Evolutionary conservation across 495 filamentous ascomycete genomes (phyloP).

Genomic region (Xylaria cubensis): DNA sequence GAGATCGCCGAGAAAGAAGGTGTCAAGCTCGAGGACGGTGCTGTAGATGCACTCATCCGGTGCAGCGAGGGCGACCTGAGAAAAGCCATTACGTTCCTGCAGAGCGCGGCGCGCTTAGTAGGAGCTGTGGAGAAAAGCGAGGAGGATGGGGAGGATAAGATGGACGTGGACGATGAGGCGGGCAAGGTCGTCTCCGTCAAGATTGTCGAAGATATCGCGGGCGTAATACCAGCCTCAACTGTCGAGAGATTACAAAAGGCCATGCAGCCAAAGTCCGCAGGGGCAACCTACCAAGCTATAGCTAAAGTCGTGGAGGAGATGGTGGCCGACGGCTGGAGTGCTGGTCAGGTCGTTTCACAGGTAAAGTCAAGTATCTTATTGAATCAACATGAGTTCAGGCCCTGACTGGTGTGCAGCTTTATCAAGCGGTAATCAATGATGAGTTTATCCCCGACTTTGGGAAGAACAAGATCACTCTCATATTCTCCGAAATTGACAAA

Average conservation of each 20-base stretch:
- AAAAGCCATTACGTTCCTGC: slow-evolving; percentile 94
- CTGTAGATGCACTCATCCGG: slow-evolving; percentile 79
- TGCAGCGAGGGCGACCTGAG: slow-evolving; percentile 93
- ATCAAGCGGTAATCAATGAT: slow-evolving; percentile 81
- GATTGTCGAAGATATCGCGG: slow-evolving; percentile 92
- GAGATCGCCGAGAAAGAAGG: slow-evolving; percentile 82
- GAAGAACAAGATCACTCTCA: slow-evolving; percentile 87
- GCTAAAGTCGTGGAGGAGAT: slow-evolving; percentile 82
- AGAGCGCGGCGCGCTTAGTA: slow-evolving; percentile 84
- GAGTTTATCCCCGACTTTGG: slow-evolving; percentile 81
- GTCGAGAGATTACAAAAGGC: slow-evolving; percentile 74
- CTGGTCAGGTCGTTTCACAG: slow-evolving; percentile 83
- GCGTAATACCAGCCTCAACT: slow-evolving; percentile 80
- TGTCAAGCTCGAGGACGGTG: slow-evolving; percentile 76
- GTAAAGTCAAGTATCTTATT: slow-evolving; percentile 50
- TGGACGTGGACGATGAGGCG: slow-evolving; percentile 63
- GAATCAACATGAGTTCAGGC: not conserved
- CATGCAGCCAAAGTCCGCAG: slow-evolving; percentile 73
- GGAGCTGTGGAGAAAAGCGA: slow-evolving; percentile 59
- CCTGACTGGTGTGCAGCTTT: slow-evolving; percentile 64
- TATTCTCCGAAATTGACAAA: slow-evolving; percentile 94
- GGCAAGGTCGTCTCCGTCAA: slow-evolving; percentile 69
- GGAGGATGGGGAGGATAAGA: slow-evolving; percentile 57
- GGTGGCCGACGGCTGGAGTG: slow-evolving; percentile 98
- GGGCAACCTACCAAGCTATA: slow-evolving; percentile 73